Evolutionary conservation across 2,329 filamentous ascomycete species (phyloP), one percentile per base, ranked within the genome.

Genomic region (Cladosporium velox): DNA sequence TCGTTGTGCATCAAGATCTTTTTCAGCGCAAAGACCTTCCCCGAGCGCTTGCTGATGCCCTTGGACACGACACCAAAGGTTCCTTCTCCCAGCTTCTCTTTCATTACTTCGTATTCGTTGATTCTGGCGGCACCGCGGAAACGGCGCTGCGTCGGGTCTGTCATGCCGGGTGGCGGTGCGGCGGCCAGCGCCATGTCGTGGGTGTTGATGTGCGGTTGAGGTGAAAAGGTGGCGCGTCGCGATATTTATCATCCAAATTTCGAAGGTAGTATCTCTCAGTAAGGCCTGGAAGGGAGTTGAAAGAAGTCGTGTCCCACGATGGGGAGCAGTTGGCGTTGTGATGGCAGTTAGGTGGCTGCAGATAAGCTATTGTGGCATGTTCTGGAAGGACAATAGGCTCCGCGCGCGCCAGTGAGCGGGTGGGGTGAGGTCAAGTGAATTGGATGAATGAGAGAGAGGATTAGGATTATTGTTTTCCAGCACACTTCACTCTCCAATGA

Each of bases 1-100:
- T 99, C 95, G 78, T 98, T 96, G 78, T 98, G 95, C 91, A 98
- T 97, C 71, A 99, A 88, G 71, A 99, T 99, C 85, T 98, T 98
- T 83, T 99, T 99, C 75, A 99, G 80, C 4, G 95, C 95, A 67
- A 97, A 91, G 55, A 94, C 79, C 28, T 87, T 85, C 64, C 91
- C 90, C 1, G 88, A 91, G 74, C 86, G 90, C 73, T 87, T 89
- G 32, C 91, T 92, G 68, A 87, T 87, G 68, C 93, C 95, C 75
- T 94, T 95, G 79, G 97, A 92, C 47, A 98, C 95, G 81, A 98
- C 93, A 71, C 94, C 94, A 80, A 98, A 98, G 26, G 94, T 98
- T 68, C 94, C 94, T 78, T 98, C 94, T 72, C 94, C 94, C 65
- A 99, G 86, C 80, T 96, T 96, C 60, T 76, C 74, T 62, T 88